These are phyloP conservation scores for Epichloe amarillans DNA, from an alignment of 2,329 filamentous ascomycete genomes.

Conservation along the genomic window DNA sequence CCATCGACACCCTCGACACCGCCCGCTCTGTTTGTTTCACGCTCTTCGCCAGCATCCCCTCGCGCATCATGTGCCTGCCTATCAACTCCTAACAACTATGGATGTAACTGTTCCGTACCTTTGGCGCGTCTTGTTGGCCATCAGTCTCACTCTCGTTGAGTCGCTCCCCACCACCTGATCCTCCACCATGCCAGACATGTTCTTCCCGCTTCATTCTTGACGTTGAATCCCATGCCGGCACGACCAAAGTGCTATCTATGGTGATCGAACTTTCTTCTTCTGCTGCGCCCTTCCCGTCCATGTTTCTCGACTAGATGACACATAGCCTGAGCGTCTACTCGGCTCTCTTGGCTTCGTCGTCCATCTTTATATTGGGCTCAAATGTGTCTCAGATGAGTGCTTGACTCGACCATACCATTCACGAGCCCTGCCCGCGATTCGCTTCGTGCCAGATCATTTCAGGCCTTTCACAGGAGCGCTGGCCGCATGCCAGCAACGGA, in stretches of 20 bases:
- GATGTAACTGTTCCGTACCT: neutral
- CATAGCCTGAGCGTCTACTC: neutral
- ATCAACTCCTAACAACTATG: neutral
- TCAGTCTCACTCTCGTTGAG: neutral
- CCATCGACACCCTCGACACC: neutral
- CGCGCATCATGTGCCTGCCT: neutral
- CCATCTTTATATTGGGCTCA: slow-evolving; percentile 9
- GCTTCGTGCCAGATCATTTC: slow-evolving; percentile 7
- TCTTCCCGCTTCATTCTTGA: neutral
- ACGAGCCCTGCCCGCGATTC: slow-evolving; percentile 3
- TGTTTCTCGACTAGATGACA: neutral
- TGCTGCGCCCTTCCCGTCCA: neutral
- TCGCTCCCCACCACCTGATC: neutral
- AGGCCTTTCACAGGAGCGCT: neutral
- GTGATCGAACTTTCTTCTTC: neutral
- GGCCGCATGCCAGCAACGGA: neutral
- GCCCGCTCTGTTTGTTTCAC: neutral
- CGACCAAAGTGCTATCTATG: neutral
- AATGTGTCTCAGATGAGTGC: slow-evolving; percentile 13
- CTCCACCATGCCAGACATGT: neutral
- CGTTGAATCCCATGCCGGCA: neutral
- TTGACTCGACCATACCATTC: slow-evolving; percentile 8
- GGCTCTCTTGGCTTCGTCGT: slow-evolving; percentile 3
- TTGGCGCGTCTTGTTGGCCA: neutral
- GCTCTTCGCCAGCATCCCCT: neutral